Evolutionary conservation across 257 asterid species (phyloP).

Genomic region (Linderniella brevidens): DNA sequence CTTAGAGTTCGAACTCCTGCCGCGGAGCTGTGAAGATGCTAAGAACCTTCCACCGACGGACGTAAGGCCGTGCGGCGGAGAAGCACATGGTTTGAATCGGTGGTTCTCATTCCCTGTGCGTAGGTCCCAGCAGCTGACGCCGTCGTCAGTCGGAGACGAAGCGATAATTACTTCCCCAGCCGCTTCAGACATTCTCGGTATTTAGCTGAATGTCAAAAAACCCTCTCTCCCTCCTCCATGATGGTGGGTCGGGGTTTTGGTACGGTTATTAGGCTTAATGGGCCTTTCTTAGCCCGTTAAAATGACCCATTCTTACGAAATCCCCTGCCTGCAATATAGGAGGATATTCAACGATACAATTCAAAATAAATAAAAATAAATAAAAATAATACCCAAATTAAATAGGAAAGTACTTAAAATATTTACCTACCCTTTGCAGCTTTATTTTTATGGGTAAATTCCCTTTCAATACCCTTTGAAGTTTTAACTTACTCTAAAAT

Average conservation of each 20-base stretch:
- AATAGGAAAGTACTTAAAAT: too few relatives aligned
- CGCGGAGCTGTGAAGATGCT: constrained; percentile 71
- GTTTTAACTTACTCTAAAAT: too few relatives aligned
- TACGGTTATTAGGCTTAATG: not conserved
- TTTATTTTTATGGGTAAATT: too few relatives aligned
- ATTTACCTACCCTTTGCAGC: too few relatives aligned
- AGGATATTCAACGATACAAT: too few relatives aligned
- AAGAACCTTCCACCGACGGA: constrained; percentile 56
- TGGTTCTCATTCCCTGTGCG: constrained; percentile 54
- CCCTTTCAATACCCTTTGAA: too few relatives aligned
- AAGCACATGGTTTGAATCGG: constrained; percentile 55
- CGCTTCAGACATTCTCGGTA: not conserved
- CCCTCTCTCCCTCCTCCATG: not conserved
- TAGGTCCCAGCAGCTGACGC: constrained; percentile 86
- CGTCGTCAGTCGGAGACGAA: constrained; percentile 77
- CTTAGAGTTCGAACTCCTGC: constrained; percentile 22
- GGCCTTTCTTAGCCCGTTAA: not conserved
- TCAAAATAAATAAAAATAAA: too few relatives aligned
- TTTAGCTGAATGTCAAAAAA: not conserved
- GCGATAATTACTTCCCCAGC: constrained; percentile 42
- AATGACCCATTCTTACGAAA: too few relatives aligned
- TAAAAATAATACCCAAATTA: too few relatives aligned
- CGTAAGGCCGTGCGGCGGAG: constrained; percentile 65
- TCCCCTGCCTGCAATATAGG: too few relatives aligned
- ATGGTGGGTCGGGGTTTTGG: too few relatives aligned